These are phyloP conservation scores for Cutaneotrichosporon sp. DNA, from an alignment of 1,284 basidiomycete species.

Conservation along the genomic window DNA sequence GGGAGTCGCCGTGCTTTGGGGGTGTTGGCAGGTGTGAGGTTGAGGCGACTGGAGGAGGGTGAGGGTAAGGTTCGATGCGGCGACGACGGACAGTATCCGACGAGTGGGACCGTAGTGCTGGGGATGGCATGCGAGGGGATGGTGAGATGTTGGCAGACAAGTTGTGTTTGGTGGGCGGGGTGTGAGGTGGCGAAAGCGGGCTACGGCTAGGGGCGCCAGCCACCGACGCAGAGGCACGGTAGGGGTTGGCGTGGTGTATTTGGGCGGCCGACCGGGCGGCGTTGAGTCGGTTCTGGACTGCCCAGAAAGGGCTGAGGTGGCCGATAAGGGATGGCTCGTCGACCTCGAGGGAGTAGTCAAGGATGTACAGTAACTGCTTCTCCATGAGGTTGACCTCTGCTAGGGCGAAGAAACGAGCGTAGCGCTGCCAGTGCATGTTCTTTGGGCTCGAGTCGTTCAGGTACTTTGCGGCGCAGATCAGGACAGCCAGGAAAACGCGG, in stretches of 20 bases:
- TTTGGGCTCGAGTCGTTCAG: constrained; percentile 94
- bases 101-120: constrained; percentile 15
- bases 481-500: constrained; percentile 89
- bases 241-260: constrained; percentile 11
- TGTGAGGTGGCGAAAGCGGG: constrained; percentile 20
- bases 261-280: constrained; percentile 18
- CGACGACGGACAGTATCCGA: constrained; percentile 11
- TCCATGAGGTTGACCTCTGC: constrained; percentile 89
- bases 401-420: constrained; percentile 67
- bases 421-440: constrained; percentile 85
- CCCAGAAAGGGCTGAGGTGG: constrained; percentile 26
- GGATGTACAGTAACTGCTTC: constrained; percentile 81
- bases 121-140: constrained; percentile 15
- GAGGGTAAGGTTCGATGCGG: constrained; percentile 1
- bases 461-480: constrained; percentile 96
- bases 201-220: not conserved
- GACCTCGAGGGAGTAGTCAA: constrained; percentile 86
- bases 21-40: constrained; percentile 17
- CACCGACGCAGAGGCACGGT: constrained; percentile 1
- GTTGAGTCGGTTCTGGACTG: constrained; percentile 20
- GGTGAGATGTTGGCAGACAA: constrained; percentile 16
- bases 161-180: constrained; percentile 19
- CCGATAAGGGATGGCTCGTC: constrained; percentile 57
- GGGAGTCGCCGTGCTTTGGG: constrained; percentile 11
- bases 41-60: not conserved